phyloP scores from a whole-genome alignment of 345 rosid genomes.

The Salix caprea region DNA sequence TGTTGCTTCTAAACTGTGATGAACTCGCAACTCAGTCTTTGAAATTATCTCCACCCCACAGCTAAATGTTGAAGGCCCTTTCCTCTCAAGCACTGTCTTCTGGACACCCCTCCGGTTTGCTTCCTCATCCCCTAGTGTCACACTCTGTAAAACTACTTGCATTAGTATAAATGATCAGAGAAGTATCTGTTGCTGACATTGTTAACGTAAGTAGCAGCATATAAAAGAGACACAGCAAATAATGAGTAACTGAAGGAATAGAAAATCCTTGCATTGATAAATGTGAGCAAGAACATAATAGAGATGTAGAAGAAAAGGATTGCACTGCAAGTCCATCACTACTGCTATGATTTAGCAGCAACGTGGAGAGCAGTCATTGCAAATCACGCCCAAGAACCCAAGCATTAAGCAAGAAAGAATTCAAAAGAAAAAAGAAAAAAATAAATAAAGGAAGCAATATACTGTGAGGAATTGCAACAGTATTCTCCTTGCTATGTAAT shows the following conservation, averaged over 20 bases:
- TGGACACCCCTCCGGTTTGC: constrained; percentile 81
- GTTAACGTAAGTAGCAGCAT: neutral
- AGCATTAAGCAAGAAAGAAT: neutral
- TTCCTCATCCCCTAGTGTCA: constrained; percentile 86
- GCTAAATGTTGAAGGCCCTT: constrained; percentile 78
- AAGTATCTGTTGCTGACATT: neutral
- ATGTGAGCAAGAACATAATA: neutral
- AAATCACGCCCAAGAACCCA: neutral
- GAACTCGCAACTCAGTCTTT: constrained; percentile 79
- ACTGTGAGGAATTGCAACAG: neutral
- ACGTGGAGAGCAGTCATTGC: neutral
- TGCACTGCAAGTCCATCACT: neutral
- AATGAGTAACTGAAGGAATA: neutral
- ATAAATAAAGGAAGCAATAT: neutral
- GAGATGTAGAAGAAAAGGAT: neutral
- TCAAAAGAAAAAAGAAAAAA: neutral
- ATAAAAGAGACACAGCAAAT: neutral
- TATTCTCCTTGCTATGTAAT: neutral
- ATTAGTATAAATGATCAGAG: constrained; percentile 2
- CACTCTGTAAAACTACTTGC: constrained; percentile 47
- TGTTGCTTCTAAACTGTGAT: constrained; percentile 83
- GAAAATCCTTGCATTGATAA: neutral
- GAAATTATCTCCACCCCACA: constrained; percentile 80
- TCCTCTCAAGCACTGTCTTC: constrained; percentile 81
- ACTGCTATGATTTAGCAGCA: neutral